phyloP scores from a whole-genome alignment of 2,329 filamentous ascomycete species.

The Cercospora sp. region DNA sequence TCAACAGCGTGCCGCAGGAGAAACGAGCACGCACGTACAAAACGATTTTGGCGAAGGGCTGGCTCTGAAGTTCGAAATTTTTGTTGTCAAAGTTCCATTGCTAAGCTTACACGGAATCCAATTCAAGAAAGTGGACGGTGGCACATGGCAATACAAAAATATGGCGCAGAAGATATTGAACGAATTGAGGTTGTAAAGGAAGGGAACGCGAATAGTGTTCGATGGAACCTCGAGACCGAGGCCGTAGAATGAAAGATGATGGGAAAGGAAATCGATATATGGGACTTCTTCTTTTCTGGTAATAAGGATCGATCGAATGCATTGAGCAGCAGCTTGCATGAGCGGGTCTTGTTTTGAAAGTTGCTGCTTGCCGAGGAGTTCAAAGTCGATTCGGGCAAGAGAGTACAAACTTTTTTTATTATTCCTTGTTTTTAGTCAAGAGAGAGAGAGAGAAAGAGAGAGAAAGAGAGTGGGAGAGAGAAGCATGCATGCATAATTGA shows the following conservation, averaged over 20 bases:
- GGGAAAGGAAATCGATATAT: background rate
- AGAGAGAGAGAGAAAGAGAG: background rate
- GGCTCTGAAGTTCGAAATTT: constrained; percentile 87
- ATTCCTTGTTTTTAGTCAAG: background rate
- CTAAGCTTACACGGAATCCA: constrained; percentile 93
- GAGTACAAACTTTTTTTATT: background rate
- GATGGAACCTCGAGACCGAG: too few species aligned
- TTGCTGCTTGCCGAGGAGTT: background rate
- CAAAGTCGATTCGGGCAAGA: background rate
- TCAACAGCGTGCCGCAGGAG: constrained; percentile 60
- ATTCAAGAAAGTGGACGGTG: constrained; percentile 93
- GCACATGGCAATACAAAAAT: constrained; percentile 98
- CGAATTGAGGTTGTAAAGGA: constrained; percentile 69
- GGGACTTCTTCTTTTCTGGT: background rate
- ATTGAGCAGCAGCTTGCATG: constrained; percentile 2
- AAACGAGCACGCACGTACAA: constrained; percentile 89
- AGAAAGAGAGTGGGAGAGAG: background rate
- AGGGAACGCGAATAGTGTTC: too few species aligned
- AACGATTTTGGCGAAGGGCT: constrained; percentile 83
- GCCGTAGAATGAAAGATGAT: background rate
- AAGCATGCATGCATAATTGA: constrained; percentile 1
- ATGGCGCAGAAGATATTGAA: constrained; percentile 95
- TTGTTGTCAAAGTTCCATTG: constrained; percentile 95
- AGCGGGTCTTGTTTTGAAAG: background rate
- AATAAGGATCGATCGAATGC: constrained; percentile 3